Percentiles rank a stretch among this genome's conserved stretches.
Evolutionary conservation across 225 moss, liverwort and hornwort species (phyloP).

Genomic region (Pleurozium schreberi): DNA sequence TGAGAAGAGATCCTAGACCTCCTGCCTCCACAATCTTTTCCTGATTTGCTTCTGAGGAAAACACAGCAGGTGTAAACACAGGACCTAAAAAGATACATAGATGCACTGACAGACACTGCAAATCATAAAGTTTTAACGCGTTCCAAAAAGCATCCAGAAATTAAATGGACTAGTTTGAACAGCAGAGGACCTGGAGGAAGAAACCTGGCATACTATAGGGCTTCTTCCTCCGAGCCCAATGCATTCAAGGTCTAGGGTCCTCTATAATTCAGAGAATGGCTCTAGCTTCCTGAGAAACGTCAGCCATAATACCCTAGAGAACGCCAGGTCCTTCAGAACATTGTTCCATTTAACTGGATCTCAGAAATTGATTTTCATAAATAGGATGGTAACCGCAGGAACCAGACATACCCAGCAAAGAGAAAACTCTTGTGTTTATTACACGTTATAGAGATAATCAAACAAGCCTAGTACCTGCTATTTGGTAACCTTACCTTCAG

Average conservation of each 20-base stretch:
- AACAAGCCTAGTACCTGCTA: neutral
- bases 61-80: neutral
- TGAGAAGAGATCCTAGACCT: constrained; percentile 83
- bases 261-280: neutral
- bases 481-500: constrained; percentile 55
- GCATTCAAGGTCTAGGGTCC: neutral
- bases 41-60: constrained; percentile 75
- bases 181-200: neutral
- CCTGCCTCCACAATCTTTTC: constrained; percentile 99
- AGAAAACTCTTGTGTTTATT: neutral
- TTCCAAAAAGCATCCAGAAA: neutral
- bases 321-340: neutral
- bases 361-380: neutral
- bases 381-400: neutral
- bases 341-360: neutral
- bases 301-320: neutral
- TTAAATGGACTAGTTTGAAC: neutral
- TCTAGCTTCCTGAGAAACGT: too few relatives aligned
- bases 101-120: neutral
- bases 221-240: neutral
- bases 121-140: neutral
- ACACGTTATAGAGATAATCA: neutral
- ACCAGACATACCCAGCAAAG: neutral
- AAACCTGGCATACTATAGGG: neutral
- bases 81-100: neutral